Evolutionary conservation across 2,329 filamentous ascomycete species (phyloP).

Genomic region (Apiospora kogelbergensis): DNA sequence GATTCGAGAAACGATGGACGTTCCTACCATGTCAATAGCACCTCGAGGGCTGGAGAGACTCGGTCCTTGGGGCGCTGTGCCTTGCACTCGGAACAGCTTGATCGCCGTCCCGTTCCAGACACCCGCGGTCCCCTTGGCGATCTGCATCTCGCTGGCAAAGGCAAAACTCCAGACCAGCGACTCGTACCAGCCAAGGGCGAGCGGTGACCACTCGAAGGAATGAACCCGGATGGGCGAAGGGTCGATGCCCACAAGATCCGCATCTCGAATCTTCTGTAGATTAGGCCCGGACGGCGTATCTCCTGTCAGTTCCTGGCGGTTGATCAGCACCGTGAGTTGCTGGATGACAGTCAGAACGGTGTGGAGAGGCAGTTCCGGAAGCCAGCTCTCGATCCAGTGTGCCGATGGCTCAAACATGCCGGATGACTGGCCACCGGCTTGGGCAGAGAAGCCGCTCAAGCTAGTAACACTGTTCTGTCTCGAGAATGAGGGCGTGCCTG

Average conservation of each 20-base stretch:
- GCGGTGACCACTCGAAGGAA: constrained; percentile 89
- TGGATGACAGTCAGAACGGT: constrained; percentile 78
- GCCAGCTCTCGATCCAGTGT: constrained; percentile 89
- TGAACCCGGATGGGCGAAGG: constrained; percentile 75
- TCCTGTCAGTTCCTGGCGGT: constrained; percentile 45
- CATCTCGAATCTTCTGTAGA: constrained; percentile 56
- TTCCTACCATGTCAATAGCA: constrained; percentile 90
- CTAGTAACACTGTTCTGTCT: constrained; percentile 88
- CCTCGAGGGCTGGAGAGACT: constrained; percentile 82
- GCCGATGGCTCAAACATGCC: constrained; percentile 75
- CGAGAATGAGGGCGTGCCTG: constrained; percentile 77
- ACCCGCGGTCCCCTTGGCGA: constrained; percentile 82
- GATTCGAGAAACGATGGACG: constrained; percentile 83
- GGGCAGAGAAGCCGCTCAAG: constrained; percentile 52
- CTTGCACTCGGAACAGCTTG: constrained; percentile 86
- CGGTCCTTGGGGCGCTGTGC: constrained; percentile 76
- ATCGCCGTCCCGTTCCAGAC: constrained; percentile 93
- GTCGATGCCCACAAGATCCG: constrained; percentile 71
- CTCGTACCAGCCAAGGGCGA: constrained; percentile 94
- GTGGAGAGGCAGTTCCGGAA: constrained; percentile 87
- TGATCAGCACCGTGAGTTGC: constrained; percentile 59
- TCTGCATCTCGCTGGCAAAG: constrained; percentile 86
- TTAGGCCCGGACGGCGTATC: constrained; percentile 45
- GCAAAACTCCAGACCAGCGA: constrained; percentile 91
- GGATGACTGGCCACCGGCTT: constrained; percentile 56